Percentiles rank a stretch among this genome's conserved stretches.
These are phyloP conservation scores for Paraconiothyrium brasiliense DNA, from an alignment of 2,329 filamentous ascomycete genomes.

Conservation along the genomic window DNA sequence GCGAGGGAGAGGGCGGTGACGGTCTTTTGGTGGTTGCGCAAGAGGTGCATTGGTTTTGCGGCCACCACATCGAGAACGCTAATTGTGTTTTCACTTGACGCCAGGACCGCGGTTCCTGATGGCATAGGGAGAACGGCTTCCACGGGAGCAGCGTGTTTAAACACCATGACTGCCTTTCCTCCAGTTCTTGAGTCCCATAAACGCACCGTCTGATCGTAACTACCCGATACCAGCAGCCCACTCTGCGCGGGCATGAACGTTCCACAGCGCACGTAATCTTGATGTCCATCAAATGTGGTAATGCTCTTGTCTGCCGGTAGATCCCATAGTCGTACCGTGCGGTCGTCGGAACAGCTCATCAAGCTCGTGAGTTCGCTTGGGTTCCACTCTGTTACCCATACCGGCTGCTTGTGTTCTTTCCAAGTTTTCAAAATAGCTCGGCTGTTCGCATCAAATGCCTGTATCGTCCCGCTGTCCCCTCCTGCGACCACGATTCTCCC, in stretches of 20 bases:
- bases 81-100: conserved; percentile 84
- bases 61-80: conserved; percentile 93
- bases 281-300: conserved; percentile 83
- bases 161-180: conserved; percentile 77
- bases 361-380: conserved; percentile 84
- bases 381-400: conserved; percentile 93
- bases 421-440: conserved; percentile 95
- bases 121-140: conserved; percentile 89
- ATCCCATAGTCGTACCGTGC: conserved; percentile 93
- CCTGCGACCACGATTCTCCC: conserved; percentile 89
- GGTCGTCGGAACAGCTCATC: conserved; percentile 91
- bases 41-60: conserved; percentile 83
- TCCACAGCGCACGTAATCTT: conserved; percentile 90
- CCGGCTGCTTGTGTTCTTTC: conserved; percentile 92
- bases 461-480: conserved; percentile 89
- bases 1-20: conserved; percentile 88
- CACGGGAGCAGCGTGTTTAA: conserved; percentile 90
- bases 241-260: conserved; percentile 81
- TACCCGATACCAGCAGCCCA: conserved; percentile 82
- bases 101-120: conserved; percentile 85
- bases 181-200: conserved; percentile 89
- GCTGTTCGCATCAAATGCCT: conserved; percentile 92
- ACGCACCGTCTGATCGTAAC: conserved; percentile 92
- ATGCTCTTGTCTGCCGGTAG: conserved; percentile 80
- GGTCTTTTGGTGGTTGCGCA: conserved; percentile 97